Evolutionary conservation across 176 grass and related monocot species (phyloP).

Genomic region (Zea luxurians): DNA sequence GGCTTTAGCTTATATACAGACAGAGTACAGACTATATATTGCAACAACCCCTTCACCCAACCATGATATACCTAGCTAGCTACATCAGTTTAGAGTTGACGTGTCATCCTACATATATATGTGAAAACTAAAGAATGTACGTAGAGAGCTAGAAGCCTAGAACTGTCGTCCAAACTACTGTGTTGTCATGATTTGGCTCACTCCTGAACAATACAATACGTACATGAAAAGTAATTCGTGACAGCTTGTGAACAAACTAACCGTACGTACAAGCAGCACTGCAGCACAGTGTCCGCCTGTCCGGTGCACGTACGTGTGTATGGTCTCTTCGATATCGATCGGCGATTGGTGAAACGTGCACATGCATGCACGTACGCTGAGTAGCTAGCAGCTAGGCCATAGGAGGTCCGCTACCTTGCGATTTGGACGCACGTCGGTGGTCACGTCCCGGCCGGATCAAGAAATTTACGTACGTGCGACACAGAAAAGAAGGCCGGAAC

Average conservation of each 20-base stretch:
- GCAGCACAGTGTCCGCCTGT: background rate
- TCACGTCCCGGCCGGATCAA: background rate
- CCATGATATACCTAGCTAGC: background rate
- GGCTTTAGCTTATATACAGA: constrained; percentile 5
- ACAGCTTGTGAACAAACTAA: background rate
- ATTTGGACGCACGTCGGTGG: constrained; percentile 27
- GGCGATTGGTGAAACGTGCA: constrained; percentile 29
- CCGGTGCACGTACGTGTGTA: background rate
- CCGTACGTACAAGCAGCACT: background rate
- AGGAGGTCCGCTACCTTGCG: constrained; percentile 21
- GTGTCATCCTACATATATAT: background rate
- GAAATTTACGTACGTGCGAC: constrained; percentile 8
- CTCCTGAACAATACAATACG: background rate
- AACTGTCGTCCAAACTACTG: background rate
- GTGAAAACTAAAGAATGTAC: background rate
- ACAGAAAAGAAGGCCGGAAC: constrained; percentile 13
- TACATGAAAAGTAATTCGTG: background rate
- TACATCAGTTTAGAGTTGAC: background rate
- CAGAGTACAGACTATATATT: background rate
- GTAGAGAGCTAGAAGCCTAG: background rate
- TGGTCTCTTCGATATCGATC: constrained; percentile 1
- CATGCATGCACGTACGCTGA: constrained; percentile 16
- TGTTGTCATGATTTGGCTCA: background rate
- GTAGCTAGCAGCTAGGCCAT: background rate
- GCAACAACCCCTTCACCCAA: background rate